A percentile compares a stretch with the other conserved stretches of the same genome.
These are phyloP conservation scores for Aspergillus clavatus DNA, from an alignment of 2,329 filamentous ascomycete genomes.

Conservation along the genomic window DNA sequence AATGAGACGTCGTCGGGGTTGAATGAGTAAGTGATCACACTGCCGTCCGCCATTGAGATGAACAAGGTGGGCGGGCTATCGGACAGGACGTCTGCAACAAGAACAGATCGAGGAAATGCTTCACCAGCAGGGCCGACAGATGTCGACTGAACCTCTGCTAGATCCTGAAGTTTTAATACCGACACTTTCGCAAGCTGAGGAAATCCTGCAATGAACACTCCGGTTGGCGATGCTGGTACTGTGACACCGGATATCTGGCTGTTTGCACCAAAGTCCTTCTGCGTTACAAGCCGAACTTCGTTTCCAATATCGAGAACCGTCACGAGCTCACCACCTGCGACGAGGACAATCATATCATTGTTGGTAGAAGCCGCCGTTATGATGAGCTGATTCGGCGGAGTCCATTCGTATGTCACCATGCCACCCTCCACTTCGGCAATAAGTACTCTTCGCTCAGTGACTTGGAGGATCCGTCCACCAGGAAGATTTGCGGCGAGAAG, in stretches of 20 bases:
- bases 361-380: conserved; percentile 81
- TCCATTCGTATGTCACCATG: conserved; percentile 45
- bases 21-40: conserved; percentile 77
- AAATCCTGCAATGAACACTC: conserved; percentile 75
- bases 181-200: conserved; percentile 80
- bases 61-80: conserved; percentile 71
- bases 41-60: conserved; percentile 86
- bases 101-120: conserved; percentile 77
- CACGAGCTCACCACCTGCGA: conserved; percentile 68
- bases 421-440: conserved; percentile 56
- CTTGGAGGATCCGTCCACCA: conserved; percentile 64
- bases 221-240: conserved; percentile 58
- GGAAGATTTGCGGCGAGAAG: conserved; percentile 64
- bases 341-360: conserved; percentile 63
- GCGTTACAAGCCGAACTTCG: conserved; percentile 53
- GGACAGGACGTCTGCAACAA: conserved; percentile 68
- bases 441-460: conserved; percentile 61
- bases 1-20: conserved; percentile 58
- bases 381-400: conserved; percentile 41
- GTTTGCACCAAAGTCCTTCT: conserved; percentile 58
- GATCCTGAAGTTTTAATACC: conserved; percentile 62
- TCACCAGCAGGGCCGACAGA: conserved; percentile 60
- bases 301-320: conserved; percentile 62
- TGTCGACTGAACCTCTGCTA: conserved; percentile 63
- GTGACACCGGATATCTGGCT: conserved; percentile 85